These are phyloP conservation scores for Malus domestica DNA, from an alignment of 306 rosid species.

Conservation along the genomic window ASM211411v1 NC_041801.1:27411001-27411500, in stretches of 20 bases:
- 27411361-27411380: slow-evolving; percentile 39
- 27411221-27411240: slow-evolving; percentile 18
- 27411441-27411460: slow-evolving; percentile 59
- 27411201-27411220: background rate
- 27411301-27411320: background rate
- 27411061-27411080: slow-evolving; percentile 61
- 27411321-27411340: background rate
- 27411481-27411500: slow-evolving; percentile 43
- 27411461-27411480: slow-evolving; percentile 32
- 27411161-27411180: background rate
- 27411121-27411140: background rate
- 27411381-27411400: slow-evolving; percentile 56
- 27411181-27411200: background rate
- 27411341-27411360: background rate
- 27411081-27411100: slow-evolving; percentile 64
- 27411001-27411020: too few relatives aligned
- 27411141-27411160: background rate
- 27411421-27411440: slow-evolving; percentile 63
- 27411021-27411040: too few relatives aligned
- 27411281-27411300: slow-evolving; percentile 1
- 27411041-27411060: background rate
- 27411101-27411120: background rate
- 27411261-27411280: slow-evolving; percentile 10
- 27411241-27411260: slow-evolving; percentile 20
- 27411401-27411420: slow-evolving; percentile 89